Evolutionary conservation across 2,329 filamentous ascomycete genomes (phyloP).

Genomic region (Periconia sp.): DNA sequence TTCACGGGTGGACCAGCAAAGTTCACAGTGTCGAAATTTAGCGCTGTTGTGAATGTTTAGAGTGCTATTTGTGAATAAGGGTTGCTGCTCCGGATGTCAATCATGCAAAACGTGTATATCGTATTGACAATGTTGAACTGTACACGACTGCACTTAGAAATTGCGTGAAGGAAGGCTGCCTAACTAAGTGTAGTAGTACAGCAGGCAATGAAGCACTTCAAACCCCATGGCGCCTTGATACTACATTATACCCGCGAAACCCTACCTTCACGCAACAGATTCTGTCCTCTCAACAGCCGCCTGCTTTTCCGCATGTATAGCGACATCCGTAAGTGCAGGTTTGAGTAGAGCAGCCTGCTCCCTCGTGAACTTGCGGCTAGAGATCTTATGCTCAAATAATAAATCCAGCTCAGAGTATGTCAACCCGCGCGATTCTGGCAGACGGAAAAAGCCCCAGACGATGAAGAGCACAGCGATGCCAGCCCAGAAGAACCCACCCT

Average conservation of each 20-base stretch:
- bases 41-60: not conserved
- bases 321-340: not conserved
- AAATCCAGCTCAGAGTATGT: constrained; percentile 82
- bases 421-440: constrained; percentile 74
- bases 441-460: constrained; percentile 75
- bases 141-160: no score
- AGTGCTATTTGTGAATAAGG: no score
- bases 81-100: no score
- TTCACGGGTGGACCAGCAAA: constrained; percentile 13
- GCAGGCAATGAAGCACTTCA: no score
- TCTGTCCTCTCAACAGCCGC: not conserved
- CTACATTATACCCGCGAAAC: no score
- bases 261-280: not conserved
- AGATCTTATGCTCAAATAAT: constrained; percentile 63
- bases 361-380: constrained; percentile 13
- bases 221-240: no score
- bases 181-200: no score
- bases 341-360: not conserved
- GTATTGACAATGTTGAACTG: no score
- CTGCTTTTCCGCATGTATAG: not conserved
- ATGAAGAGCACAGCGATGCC: constrained; percentile 65
- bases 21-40: constrained; percentile 6
- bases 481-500: constrained; percentile 74
- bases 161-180: no score
- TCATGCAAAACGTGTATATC: no score